Percentiles rank a stretch among this genome's conserved stretches.
These are phyloP conservation scores for Malassezia sympodialis DNA, from an alignment of 1,284 basidiomycete species.

Conservation along the genomic window DNA sequence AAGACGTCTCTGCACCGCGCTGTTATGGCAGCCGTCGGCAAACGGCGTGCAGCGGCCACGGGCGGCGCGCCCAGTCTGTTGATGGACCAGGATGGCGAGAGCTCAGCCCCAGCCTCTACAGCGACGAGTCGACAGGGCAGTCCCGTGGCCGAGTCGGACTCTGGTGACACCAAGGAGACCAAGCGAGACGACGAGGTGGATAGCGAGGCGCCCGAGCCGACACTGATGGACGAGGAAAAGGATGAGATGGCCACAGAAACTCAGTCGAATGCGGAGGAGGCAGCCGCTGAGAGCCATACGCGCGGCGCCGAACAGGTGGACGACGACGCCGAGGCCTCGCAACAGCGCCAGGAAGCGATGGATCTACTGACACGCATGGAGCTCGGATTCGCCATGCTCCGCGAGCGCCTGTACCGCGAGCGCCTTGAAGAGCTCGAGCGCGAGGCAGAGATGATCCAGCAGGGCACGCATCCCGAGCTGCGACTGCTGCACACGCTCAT, in stretches of 20 bases:
- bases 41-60: conserved; percentile 36
- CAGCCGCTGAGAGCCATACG: background rate
- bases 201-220: background rate
- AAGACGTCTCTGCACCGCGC: conserved; percentile 7
- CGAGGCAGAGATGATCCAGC: conserved; percentile 54
- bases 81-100: conserved; percentile 27
- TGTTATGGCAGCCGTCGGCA: conserved; percentile 16
- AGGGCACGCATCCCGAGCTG: conserved; percentile 71
- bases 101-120: conserved; percentile 23
- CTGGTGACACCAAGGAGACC: background rate
- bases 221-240: conserved; percentile 2
- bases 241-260: conserved; percentile 7
- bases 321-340: conserved; percentile 20
- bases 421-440: conserved; percentile 54
- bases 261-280: background rate
- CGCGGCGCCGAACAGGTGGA: conserved; percentile 6
- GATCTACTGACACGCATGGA: conserved; percentile 54
- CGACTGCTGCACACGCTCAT: conserved; percentile 58
- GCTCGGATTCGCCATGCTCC: conserved; percentile 54
- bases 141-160: conserved; percentile 14
- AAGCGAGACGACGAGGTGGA: conserved; percentile 10
- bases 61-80: conserved; percentile 35
- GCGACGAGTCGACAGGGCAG: conserved; percentile 28
- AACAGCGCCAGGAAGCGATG: conserved; percentile 51
- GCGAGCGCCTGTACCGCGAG: conserved; percentile 55